Evolutionary conservation across 495 filamentous ascomycete species (phyloP).

Genomic region (Tuber magnatum): DNA sequence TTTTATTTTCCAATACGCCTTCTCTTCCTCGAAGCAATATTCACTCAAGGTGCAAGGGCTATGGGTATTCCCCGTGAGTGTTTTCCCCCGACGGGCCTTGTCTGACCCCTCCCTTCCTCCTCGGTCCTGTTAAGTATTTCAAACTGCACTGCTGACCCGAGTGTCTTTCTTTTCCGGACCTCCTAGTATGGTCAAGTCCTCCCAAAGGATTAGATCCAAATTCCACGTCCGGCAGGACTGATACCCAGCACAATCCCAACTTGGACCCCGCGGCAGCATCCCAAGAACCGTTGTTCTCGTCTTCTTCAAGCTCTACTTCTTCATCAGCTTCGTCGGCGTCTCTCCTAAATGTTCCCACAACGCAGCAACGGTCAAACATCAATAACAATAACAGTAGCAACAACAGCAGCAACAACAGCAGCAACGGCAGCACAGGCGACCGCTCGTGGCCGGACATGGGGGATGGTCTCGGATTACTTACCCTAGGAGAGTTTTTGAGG

Average conservation of each 20-base stretch:
- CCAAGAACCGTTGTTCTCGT: slow-evolving; percentile 13
- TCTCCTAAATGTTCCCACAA: slow-evolving; percentile 9
- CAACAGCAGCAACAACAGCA: slow-evolving; percentile 6
- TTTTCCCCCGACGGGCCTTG: background rate
- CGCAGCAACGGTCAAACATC: slow-evolving; percentile 20
- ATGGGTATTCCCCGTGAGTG: slow-evolving; percentile 36
- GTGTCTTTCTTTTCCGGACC: background rate
- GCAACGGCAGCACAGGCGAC: slow-evolving; percentile 17
- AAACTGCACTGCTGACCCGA: background rate
- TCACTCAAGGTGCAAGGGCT: slow-evolving; percentile 12
- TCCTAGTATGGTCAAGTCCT: slow-evolving; percentile 10
- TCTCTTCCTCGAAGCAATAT: background rate
- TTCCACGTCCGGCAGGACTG: slow-evolving; percentile 1
- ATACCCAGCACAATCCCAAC: background rate
- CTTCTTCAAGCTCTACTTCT: slow-evolving; percentile 18
- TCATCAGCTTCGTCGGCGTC: slow-evolving; percentile 18
- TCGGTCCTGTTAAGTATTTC: background rate
- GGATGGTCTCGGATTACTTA: slow-evolving; percentile 18
- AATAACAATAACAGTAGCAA: slow-evolving; percentile 7
- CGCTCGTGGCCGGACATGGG: background rate
- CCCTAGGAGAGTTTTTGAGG: slow-evolving; percentile 36
- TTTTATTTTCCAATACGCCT: background rate
- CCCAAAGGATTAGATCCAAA: background rate
- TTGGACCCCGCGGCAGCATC: background rate
- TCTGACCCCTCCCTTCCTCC: background rate